Evolutionary conservation across 805 yeast genomes (phyloP), one percentile per base, ranked within the genome.

Genomic region (Candida peoriensis): DNA sequence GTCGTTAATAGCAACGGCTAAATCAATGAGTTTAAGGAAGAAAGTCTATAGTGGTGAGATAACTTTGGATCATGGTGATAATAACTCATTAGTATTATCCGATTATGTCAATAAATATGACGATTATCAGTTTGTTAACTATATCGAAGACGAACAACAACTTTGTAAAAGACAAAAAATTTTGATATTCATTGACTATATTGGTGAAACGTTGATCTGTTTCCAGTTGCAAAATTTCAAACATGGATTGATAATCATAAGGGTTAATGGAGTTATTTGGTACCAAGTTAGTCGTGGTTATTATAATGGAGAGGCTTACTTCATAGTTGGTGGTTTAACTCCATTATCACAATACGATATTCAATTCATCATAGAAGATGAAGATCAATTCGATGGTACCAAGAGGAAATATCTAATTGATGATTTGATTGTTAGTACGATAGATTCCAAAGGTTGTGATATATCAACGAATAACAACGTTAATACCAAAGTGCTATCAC

Each of bases 221-320:
- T 72, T 74, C 43, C 75, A 70, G 39, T 54, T 75, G 22, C 63
- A 67, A 32, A 66, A 72, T 33, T 65, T 66, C 14, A 52, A 55
- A 29, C 61, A 64, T 36, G 66, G 67, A 32, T 68, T 59, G 36
- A 51, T 70, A 6, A 58, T 64, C 30, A 68, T 68, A 10, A 57
- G 64, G 36, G 85, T 81, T 5, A 80, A 81, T 47, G 86, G 85
- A 16, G 69, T 80, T 16, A 66, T 73, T 11, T 81, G 88, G 88
- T 72, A 77, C 18, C 85, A 78, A 48, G 75, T 76, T 2, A 66
- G 77, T 0, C 64, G 73, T 24, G 76, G 76, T 30, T 62, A 64
- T 12, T 52, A 63, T 13, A 60, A 61, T 16, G 68, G 68, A 20
- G 71, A 72, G 29, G 74, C 72, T 34, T 60, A 70, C 33, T 66